phyloP scores from a whole-genome alignment of 2,329 filamentous ascomycete species.

The Lasiodiplodia theobromae region DNA sequence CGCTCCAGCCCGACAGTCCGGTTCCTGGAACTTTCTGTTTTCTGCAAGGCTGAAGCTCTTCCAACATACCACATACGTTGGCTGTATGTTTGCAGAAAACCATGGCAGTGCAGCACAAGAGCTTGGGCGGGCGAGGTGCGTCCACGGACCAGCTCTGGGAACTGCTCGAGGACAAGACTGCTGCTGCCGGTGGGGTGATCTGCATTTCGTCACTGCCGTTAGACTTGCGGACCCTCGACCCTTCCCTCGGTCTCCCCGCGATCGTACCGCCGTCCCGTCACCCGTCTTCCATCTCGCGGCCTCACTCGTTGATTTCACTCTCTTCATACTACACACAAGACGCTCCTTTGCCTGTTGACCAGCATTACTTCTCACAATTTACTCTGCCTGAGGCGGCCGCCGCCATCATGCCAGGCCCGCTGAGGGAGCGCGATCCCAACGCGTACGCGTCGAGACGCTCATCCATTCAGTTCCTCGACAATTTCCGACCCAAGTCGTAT shows the following conservation, averaged over 20 bases:
- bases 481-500: slow-evolving; percentile 10
- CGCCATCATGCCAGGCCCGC: slow-evolving; percentile 31
- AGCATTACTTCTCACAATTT: neutral
- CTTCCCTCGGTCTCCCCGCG: slow-evolving; percentile 15
- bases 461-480: slow-evolving; percentile 8
- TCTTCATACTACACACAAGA: neutral
- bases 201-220: slow-evolving; percentile 15
- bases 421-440: slow-evolving; percentile 36
- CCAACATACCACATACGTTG: neutral
- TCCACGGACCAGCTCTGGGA: neutral
- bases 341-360: slow-evolving; percentile 6
- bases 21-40: neutral
- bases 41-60: neutral
- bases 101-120: slow-evolving; percentile 10
- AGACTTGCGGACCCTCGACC: neutral
- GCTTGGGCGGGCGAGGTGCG: neutral
- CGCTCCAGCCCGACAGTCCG: neutral
- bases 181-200: neutral
- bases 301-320: slow-evolving; percentile 20
- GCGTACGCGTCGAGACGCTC: slow-evolving; percentile 31
- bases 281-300: neutral
- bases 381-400: neutral
- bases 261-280: slow-evolving; percentile 9
- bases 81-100: neutral
- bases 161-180: slow-evolving; percentile 2